Evolutionary conservation across 176 grass and related monocot species (phyloP).

Genomic region (Dactylis glomerata): DNA sequence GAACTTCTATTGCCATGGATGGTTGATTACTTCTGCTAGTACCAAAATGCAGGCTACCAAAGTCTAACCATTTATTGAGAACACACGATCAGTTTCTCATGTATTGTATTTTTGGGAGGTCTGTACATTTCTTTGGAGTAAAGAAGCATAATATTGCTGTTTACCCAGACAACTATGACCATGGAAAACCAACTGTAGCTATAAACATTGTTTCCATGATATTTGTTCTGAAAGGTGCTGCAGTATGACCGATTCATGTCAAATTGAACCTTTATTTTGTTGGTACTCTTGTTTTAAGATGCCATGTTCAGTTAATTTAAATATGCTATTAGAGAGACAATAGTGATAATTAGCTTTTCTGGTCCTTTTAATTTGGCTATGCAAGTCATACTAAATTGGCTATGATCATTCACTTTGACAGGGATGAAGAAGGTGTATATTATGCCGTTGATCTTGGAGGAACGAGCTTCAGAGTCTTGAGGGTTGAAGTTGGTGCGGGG

Average conservation of each 20-base stretch:
- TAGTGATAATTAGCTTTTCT: not conserved
- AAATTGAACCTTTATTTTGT: not conserved
- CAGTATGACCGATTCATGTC: not conserved
- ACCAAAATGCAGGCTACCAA: no score
- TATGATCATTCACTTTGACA: constrained; percentile 11
- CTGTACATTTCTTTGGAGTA: no score
- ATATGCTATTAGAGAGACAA: not conserved
- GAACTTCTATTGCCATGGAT: no score
- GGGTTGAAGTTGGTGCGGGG: constrained; percentile 59
- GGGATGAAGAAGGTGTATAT: constrained; percentile 78
- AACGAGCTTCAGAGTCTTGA: constrained; percentile 69
- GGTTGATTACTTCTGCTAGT: no score
- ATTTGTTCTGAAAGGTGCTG: not conserved
- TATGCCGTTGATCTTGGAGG: constrained; percentile 90
- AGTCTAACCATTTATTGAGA: no score
- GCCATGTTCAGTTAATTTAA: not conserved
- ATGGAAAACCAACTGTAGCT: not conserved
- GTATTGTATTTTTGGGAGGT: no score
- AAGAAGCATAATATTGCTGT: not conserved
- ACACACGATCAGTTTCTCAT: no score
- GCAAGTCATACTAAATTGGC: not conserved
- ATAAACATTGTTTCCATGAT: not conserved
- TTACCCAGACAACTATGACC: not conserved
- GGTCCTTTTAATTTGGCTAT: not conserved
- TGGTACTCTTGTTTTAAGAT: not conserved